Base-by-base conservation (phyloP, 2,329 filamentous ascomycete genomes). In the Fusarium napiforme region DNA sequence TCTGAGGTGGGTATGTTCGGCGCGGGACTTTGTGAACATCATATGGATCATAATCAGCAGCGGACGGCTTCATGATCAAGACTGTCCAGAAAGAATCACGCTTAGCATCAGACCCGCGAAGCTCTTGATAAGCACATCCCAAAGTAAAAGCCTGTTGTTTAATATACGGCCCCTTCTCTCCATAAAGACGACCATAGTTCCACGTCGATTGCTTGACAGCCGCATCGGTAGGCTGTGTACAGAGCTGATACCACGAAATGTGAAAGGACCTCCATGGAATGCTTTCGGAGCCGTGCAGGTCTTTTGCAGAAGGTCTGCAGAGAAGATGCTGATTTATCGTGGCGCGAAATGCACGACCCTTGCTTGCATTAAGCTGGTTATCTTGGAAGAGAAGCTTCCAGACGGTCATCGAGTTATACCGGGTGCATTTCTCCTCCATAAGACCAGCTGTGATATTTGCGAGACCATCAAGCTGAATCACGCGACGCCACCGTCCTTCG, bases 191-290 rank as follows among this genome's bases (percentile, higher is more conserved):
- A 4, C 62, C 62, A 21, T 19, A 45, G 12, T 45, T 46, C 62
- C 62, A 52, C 1, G 58, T 64, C 9, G 62, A 64, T 32, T 53
- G 32, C n/a, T 18, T 39, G 5, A 45, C 15, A 43, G 28, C 26
- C 5, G 26, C 57, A 21, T 47, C 60, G 2, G 30, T 37, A 11
- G 62, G 56, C 23, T 39, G 21, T 4, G 37, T 40, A 7, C 61
- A 64, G 2, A 64, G 21, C 14, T 62, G 56, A 14, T 64, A 52
- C 61, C 61, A 64, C 4, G 37, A 64, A 11, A 64, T 36, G 9
- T 64, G 56, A 16, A 64, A 62, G 16, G 39, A 40, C 12, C 45
- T 62, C 30, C 37, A 52, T 3, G 26, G n/a, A 5, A 30, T 37
- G 18, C 19, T 50, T 30, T 37, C 32, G 5, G 36, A 40, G 21